Conservation (phyloP, 192 early-diverging fungal species). For the Coemansia reversa region DNA sequence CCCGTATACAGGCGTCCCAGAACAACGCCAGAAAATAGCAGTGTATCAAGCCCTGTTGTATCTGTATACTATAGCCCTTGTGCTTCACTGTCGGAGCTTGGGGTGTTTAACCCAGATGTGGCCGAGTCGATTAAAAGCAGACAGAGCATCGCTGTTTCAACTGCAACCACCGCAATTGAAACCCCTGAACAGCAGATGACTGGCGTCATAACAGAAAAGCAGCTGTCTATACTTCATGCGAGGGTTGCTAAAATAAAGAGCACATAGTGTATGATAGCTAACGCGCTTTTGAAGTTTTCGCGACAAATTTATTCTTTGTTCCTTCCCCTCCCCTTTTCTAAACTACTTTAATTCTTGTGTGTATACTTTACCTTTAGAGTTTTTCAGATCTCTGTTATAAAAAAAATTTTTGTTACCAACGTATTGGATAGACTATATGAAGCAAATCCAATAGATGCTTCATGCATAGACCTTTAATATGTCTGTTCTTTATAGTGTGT, state of each 20-base stretch:
- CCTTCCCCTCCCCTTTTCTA: conserved; percentile 4
- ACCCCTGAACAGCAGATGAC: no score
- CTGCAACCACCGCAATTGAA: conserved; percentile 1
- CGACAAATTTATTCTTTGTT: no score
- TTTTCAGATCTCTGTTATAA: no score
- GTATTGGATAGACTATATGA: no score
- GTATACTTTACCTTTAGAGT: no score
- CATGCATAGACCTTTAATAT: no score
- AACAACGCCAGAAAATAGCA: background rate
- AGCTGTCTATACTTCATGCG: background rate
- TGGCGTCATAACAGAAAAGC: background rate
- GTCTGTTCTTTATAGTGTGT: no score
- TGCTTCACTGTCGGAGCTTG: conserved; percentile 17
- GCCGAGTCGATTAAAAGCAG: background rate
- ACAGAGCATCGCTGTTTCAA: conserved; percentile 5
- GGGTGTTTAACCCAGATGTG: background rate
- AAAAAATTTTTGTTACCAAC: no score
- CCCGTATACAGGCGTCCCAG: conserved; percentile 24
- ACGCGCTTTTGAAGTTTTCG: no score
- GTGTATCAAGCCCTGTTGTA: conserved; percentile 1
- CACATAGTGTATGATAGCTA: no score
- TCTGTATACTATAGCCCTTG: conserved; percentile 31
- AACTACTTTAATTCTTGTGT: background rate
- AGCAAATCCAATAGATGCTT: no score
- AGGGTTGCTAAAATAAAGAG: background rate